These are phyloP conservation scores for Fistulina hepatica DNA, from an alignment of 1,284 basidiomycete genomes.

Conservation along the genomic window DNA sequence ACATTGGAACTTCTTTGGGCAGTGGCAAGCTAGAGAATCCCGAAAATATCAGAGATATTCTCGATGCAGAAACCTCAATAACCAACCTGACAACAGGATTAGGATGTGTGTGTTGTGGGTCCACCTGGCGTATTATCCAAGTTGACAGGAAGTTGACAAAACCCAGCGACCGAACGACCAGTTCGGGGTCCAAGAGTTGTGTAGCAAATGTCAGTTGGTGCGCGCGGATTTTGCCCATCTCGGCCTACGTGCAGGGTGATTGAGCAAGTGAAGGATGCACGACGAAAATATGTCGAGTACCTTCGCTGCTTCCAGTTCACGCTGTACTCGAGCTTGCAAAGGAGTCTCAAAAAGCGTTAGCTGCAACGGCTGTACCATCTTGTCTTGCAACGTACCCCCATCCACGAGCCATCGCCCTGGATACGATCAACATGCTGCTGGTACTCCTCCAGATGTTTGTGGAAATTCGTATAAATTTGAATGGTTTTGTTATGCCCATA, in stretches of 20 bases:
- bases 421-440: slow-evolving; percentile 71
- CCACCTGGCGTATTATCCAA: slow-evolving; percentile 91
- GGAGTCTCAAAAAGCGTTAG: slow-evolving; percentile 37
- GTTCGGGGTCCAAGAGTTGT: slow-evolving; percentile 80
- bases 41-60: slow-evolving; percentile 5
- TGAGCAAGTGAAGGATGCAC: neutral
- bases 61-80: neutral
- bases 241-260: slow-evolving; percentile 31
- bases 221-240: slow-evolving; percentile 59
- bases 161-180: slow-evolving; percentile 69
- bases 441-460: slow-evolving; percentile 67
- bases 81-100: slow-evolving; percentile 55
- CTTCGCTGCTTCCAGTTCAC: slow-evolving; percentile 63
- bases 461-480: slow-evolving; percentile 57
- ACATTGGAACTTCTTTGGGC: slow-evolving; percentile 72
- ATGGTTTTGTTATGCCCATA: slow-evolving; percentile 79
- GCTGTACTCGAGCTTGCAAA: slow-evolving; percentile 55
- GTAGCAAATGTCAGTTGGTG: slow-evolving; percentile 74
- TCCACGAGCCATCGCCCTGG: slow-evolving; percentile 68
- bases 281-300: slow-evolving; percentile 24
- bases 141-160: slow-evolving; percentile 89
- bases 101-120: slow-evolving; percentile 76
- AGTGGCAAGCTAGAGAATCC: slow-evolving; percentile 61
- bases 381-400: slow-evolving; percentile 41
- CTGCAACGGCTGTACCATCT: slow-evolving; percentile 2